Conservation (phyloP, 1,139 yeast species). For the Arxiozyma bovina region DNA sequence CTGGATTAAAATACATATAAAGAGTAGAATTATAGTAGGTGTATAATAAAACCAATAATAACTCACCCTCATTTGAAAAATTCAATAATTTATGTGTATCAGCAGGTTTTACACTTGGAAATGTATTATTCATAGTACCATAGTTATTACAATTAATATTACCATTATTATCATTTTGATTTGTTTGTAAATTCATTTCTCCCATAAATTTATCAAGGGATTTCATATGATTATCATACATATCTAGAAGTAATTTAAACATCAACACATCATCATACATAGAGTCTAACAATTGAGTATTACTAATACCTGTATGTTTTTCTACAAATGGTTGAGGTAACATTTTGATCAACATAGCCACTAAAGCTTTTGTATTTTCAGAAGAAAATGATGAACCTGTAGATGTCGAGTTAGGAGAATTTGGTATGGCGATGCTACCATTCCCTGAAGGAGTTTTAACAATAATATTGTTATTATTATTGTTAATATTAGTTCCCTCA, state of each 20-base stretch:
- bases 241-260: slow-evolving; percentile 18
- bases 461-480: slow-evolving; percentile 3
- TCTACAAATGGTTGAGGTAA: slow-evolving; percentile 22
- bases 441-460: not conserved
- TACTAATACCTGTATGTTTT: slow-evolving; percentile 15
- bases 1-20: slow-evolving; percentile 15
- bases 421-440: not conserved
- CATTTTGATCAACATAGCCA: slow-evolving; percentile 14
- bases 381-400: not conserved
- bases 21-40: slow-evolving; percentile 21
- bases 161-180: not conserved
- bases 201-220: slow-evolving; percentile 16
- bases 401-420: not conserved
- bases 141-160: not conserved
- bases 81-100: slow-evolving; percentile 7
- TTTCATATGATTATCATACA: slow-evolving; percentile 15
- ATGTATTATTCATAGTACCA: not conserved
- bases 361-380: slow-evolving; percentile 10
- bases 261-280: slow-evolving; percentile 18
- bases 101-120: not conserved
- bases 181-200: slow-evolving; percentile 9
- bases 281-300: slow-evolving; percentile 10
- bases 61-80: slow-evolving; percentile 19
- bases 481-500: slow-evolving; percentile 2
- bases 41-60: slow-evolving; percentile 19